phyloP scores from a whole-genome alignment of 495 filamentous ascomycete genomes.

The Lentithecium fluviatile region DNA sequence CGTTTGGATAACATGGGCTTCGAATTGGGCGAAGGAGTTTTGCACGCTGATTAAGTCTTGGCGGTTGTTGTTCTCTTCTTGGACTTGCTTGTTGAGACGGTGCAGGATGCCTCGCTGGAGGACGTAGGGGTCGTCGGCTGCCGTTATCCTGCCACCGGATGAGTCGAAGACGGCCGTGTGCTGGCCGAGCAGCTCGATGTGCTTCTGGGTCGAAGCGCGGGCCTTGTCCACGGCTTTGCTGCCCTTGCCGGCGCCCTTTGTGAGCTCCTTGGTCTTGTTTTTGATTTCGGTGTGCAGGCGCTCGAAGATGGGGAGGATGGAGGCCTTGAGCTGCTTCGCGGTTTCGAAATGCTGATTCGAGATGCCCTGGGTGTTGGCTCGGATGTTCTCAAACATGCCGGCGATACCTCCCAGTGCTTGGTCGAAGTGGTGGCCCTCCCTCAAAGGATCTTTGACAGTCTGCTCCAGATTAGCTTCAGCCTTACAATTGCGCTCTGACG shows the following conservation, averaged over 20 bases:
- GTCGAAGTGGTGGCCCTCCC: conserved; percentile 87
- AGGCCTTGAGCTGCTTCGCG: conserved; percentile 79
- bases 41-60: conserved; percentile 88
- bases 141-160: conserved; percentile 62
- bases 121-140: conserved; percentile 81
- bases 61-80: conserved; percentile 91
- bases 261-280: conserved; percentile 85
- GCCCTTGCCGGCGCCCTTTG: conserved; percentile 76
- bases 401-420: conserved; percentile 80
- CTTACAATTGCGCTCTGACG: neutral
- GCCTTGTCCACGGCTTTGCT: conserved; percentile 90
- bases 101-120: conserved; percentile 76
- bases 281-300: conserved; percentile 95
- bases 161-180: conserved; percentile 74
- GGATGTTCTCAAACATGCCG: conserved; percentile 88
- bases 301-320: conserved; percentile 82
- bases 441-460: conserved; percentile 82
- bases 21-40: conserved; percentile 83
- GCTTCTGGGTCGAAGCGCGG: conserved; percentile 81
- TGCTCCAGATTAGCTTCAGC: conserved; percentile 37
- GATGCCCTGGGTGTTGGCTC: conserved; percentile 86
- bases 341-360: conserved; percentile 83
- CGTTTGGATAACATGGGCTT: conserved; percentile 78
- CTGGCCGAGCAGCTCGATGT: conserved; percentile 90
- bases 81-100: conserved; percentile 83